Conservation (phyloP, 257 asterid genomes). For the Fraxinus anomala region DNA sequence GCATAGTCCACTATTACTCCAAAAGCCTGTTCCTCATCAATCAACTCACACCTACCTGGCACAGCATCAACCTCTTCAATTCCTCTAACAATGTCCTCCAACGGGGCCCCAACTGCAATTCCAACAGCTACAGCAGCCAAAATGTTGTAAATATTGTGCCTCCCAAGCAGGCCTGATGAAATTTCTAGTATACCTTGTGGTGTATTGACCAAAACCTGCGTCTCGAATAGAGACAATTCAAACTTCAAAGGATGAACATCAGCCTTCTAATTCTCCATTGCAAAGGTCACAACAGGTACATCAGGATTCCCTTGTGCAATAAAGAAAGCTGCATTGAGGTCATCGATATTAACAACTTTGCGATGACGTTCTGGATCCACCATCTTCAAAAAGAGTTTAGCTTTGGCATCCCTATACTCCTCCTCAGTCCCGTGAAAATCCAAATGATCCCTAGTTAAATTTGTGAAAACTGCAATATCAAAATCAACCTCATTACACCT, state of each 20-base stretch:
- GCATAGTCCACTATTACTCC: slow-evolving; percentile 93
- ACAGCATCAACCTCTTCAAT: slow-evolving; percentile 95
- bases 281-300: slow-evolving; percentile 85
- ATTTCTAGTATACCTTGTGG: slow-evolving; percentile 92
- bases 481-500: slow-evolving; percentile 80
- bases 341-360: slow-evolving; percentile 83
- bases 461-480: slow-evolving; percentile 86
- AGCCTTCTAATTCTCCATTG: slow-evolving; percentile 83
- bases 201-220: slow-evolving; percentile 85
- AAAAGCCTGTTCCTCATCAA: slow-evolving; percentile 95
- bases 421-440: slow-evolving; percentile 74
- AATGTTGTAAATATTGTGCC: slow-evolving; percentile 86
- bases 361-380: slow-evolving; percentile 80
- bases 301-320: slow-evolving; percentile 68
- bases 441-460: slow-evolving; percentile 66
- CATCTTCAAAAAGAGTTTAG: slow-evolving; percentile 74
- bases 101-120: slow-evolving; percentile 92
- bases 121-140: slow-evolving; percentile 91
- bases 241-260: slow-evolving; percentile 80
- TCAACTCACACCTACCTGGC: slow-evolving; percentile 94
- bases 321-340: slow-evolving; percentile 72
- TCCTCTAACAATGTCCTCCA: slow-evolving; percentile 96
- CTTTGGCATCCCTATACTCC: slow-evolving; percentile 65
- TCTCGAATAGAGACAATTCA: slow-evolving; percentile 86
- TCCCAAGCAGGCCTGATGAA: slow-evolving; percentile 87